phyloP scores from a whole-genome alignment of 2,329 filamentous ascomycete genomes.

The Ramularia collo-cygni region DNA sequence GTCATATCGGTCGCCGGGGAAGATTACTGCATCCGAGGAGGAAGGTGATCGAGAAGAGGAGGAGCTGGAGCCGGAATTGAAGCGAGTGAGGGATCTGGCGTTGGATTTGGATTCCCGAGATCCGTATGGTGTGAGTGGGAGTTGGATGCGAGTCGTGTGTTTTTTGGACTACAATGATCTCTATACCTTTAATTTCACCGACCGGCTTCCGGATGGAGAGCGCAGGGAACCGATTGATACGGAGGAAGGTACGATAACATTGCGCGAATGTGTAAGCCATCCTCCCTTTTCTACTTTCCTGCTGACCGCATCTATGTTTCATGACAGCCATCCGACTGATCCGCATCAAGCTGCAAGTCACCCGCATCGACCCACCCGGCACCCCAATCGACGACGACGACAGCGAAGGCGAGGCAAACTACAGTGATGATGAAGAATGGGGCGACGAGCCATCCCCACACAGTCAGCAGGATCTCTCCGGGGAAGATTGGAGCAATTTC shows the following conservation, averaged over 20 bases:
- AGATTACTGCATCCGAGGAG: not conserved
- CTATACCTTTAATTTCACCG: slow-evolving; percentile 62
- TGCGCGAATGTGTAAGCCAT: slow-evolving; percentile 27
- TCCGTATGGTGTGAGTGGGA: slow-evolving; percentile 64
- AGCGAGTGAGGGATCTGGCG: slow-evolving; percentile 26
- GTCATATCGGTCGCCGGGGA: not conserved
- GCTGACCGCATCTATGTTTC: slow-evolving; percentile 11
- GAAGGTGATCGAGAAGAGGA: not conserved
- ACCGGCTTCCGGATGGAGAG: slow-evolving; percentile 28
- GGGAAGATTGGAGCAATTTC: slow-evolving; percentile 28
- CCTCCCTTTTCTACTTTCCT: slow-evolving; percentile 8
- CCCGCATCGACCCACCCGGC: slow-evolving; percentile 51
- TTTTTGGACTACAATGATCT: slow-evolving; percentile 62
- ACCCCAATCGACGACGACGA: slow-evolving; percentile 40
- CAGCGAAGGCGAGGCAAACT: slow-evolving; percentile 13
- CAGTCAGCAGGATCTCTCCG: too few species aligned
- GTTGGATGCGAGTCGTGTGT: slow-evolving; percentile 58
- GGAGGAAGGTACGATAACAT: slow-evolving; percentile 45
- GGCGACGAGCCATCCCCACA: not conserved
- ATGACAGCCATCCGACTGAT: slow-evolving; percentile 58
- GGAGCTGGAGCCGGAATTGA: slow-evolving; percentile 1
- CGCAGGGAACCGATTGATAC: slow-evolving; percentile 49
- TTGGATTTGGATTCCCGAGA: slow-evolving; percentile 50
- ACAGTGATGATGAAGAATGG: not conserved
- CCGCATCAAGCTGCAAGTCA: slow-evolving; percentile 59